Evolutionary conservation across 2,329 filamentous ascomycete genomes (phyloP), one percentile per base, ranked within the genome.

Genomic region (Exutisphaerella laricina): DNA sequence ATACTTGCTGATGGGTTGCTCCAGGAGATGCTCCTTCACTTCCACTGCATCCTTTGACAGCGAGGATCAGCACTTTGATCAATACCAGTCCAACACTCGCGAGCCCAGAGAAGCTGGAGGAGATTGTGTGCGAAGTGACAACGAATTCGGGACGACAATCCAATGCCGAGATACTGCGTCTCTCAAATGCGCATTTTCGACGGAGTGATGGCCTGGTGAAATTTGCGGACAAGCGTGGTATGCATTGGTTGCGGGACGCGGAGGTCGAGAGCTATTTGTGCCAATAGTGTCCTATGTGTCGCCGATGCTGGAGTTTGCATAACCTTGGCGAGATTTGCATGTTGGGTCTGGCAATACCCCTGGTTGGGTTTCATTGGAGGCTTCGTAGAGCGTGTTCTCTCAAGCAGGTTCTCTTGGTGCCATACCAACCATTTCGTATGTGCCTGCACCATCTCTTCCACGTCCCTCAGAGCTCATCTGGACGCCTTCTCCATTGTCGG

Each of bases 341-440:
- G 35, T 13, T 10, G 23, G 14, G 14, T 3, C 9, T 30, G 25
- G 23, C 23, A 39, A 18, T 16, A 17, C 36, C 16, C n/a, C 25
- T 4, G 36, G 36, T 5, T 17, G 18, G 7, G 12, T 25, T 14
- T 25, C 18, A 3, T 22, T 14, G 18, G 33, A 36, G n/a, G 9
- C 23, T 21, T 9, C 16, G 18, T 18, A 22, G 8, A 28, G 22
- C 34, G 42, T 33, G 45, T 58, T 23, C 54, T 61, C 43, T 61
- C 63, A 45, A 61, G 43, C 62, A 26, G 56, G 54, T 30, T 66
- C 64, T 39, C 46, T 55, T 13, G 55, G 42, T 22, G 48, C 48
- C 65, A 73, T 68, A 17, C 59, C 59, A 10, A 70, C 68, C 70
- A 73, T 70, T 46, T 73, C 70, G 46, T 73, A 73, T 36, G 66